Conservation (phyloP, 306 rosid genomes). For the Dalbergia cochinchinensis region DNA sequence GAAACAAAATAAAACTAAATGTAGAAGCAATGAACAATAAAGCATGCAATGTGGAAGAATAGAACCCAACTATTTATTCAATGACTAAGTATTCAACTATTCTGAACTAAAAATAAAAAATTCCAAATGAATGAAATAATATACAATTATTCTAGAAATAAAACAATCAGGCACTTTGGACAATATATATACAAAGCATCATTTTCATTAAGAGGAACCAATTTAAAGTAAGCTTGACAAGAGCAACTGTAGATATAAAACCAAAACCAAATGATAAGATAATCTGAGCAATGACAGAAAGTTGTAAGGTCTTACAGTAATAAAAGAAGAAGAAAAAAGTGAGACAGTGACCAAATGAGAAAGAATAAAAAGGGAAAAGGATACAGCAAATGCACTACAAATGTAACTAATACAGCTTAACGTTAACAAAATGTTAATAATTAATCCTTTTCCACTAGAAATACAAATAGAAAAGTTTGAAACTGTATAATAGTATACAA, state of each 20-base stretch:
- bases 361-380: not conserved
- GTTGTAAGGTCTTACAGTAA: not conserved
- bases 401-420: not conserved
- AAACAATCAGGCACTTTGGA: slow-evolving; percentile 24
- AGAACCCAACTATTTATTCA: not conserved
- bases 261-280: slow-evolving; percentile 26
- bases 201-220: slow-evolving; percentile 6
- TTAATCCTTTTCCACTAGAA: slow-evolving; percentile 20
- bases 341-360: not conserved
- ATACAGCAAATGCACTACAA: not conserved
- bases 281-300: slow-evolving; percentile 29
- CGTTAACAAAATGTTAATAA: slow-evolving; percentile 11
- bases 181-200: slow-evolving; percentile 24
- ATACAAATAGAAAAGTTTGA: slow-evolving; percentile 28
- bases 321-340: not conserved
- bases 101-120: slow-evolving; percentile 32
- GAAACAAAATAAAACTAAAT: slow-evolving; percentile 29
- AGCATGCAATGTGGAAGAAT: slow-evolving; percentile 21
- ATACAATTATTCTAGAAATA: slow-evolving; percentile 22
- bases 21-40: slow-evolving; percentile 40
- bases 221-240: slow-evolving; percentile 14
- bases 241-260: not conserved
- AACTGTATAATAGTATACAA: slow-evolving; percentile 17
- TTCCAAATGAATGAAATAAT: slow-evolving; percentile 5
- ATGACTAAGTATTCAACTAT: slow-evolving; percentile 8